Conservation (phyloP, 371 early-diverging fungal genomes). For the Saksenaea vasiformis region DNA sequence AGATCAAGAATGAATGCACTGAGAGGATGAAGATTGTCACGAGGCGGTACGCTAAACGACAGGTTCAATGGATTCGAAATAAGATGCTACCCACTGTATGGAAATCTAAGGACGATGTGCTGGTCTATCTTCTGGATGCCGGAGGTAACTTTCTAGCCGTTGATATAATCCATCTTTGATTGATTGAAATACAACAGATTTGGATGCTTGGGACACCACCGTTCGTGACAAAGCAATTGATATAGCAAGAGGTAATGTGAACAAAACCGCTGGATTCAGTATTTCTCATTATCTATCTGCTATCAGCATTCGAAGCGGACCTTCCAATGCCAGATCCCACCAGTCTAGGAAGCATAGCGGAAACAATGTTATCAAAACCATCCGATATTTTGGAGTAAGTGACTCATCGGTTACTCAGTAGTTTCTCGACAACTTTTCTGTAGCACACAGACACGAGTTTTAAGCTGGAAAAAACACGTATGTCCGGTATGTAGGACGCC, state of each 20-base stretch:
- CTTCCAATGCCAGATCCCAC: conserved; percentile 44
- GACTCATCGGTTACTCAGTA: background rate
- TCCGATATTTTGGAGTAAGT: conserved; percentile 33
- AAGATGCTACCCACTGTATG: conserved; percentile 67
- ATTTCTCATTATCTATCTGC: background rate
- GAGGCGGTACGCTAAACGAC: conserved; percentile 85
- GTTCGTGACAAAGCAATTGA: conserved; percentile 56
- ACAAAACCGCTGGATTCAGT: background rate
- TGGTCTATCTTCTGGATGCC: conserved; percentile 80
- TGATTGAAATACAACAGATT: conserved; percentile 23
- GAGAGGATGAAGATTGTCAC: conserved; percentile 88
- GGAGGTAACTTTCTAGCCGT: conserved; percentile 51
- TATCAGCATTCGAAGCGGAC: conserved; percentile 27
- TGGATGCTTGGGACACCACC: conserved; percentile 57
- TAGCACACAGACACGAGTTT: conserved; percentile 50
- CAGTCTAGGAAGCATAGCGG: conserved; percentile 35
- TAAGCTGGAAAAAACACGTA: conserved; percentile 63
- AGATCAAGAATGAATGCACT: conserved; percentile 55
- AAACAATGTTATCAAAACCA: conserved; percentile 33
- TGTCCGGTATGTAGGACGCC: conserved; percentile 62
- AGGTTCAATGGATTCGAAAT: conserved; percentile 90
- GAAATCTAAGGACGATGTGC: conserved; percentile 25
- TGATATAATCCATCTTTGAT: background rate
- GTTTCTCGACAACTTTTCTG: conserved; percentile 14
- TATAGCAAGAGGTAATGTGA: conserved; percentile 49